Evolutionary conservation across 768 basidiomycete genomes (phyloP), one percentile per base, ranked within the genome.

Genomic region (Fomitopsis pulvina): DNA sequence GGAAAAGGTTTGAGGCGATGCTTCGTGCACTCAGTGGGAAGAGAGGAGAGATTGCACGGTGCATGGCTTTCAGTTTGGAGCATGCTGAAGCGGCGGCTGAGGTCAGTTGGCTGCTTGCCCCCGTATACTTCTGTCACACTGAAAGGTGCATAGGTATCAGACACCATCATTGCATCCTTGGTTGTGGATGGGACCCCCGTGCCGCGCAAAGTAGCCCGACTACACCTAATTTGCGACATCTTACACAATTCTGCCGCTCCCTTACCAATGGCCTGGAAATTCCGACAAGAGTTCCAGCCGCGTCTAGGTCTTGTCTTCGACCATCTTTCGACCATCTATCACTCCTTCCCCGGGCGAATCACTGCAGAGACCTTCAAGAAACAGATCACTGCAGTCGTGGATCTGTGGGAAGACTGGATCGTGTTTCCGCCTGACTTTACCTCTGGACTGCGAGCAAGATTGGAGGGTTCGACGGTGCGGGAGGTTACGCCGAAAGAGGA

Each of bases 391-490:
- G 71, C 83, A 7, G 82, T 98, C 16, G 77, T 98, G 4, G 94
- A 97, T 60, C 85, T 97, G 26, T 97, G 96, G 93, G 96, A 97
- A 62, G 87, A 96, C 63, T 95, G 94, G 93, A 94, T 98, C 51
- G 89, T 97, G 27, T 98, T 98, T 63, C 76, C 90, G 46, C 87
- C 86, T 2, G 89, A 94, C 48, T 89, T 87, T 60, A 93, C 88
- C 0, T 61, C 75, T 2, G 81, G 85, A 58, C 74, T 95, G 14
- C 75, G 91, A 22, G 68, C 67, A 47, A 73, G 92, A 49, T 74
- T 98, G 43, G 89, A 94, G 43, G 90, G 90, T 20, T 64, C 66
- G 45, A 55, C 66, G 34, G 58, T 61, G 41, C 56, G 58, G 1
- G 55, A 56, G 28, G 60, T 66, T 18, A 60, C 64, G 49, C 64